These are phyloP conservation scores for Maudiozyma turicensis DNA, from an alignment of 805 yeast species.

Conservation along the genomic window DNA sequence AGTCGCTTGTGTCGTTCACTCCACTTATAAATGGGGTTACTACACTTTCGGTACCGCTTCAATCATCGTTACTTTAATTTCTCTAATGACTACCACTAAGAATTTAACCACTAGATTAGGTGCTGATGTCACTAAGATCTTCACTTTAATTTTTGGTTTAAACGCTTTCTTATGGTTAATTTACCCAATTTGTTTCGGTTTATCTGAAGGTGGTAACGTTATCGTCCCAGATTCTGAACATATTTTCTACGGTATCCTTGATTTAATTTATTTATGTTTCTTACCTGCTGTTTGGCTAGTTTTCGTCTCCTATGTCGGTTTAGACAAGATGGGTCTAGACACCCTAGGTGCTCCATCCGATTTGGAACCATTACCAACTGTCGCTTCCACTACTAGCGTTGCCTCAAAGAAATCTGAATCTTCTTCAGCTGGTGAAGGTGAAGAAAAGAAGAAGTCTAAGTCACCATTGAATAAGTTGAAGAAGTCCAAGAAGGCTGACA, in stretches of 20 bases:
- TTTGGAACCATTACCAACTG: neutral
- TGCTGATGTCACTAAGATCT: conserved; percentile 17
- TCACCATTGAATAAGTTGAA: neutral
- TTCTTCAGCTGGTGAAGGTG: neutral
- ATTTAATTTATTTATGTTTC: conserved; percentile 35
- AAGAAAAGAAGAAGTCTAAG: neutral
- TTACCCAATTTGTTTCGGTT: conserved; percentile 21
- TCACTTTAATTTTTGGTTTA: conserved; percentile 13
- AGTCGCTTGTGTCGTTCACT: conserved; percentile 35
- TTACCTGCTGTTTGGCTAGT: conserved; percentile 19
- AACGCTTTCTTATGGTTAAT: conserved; percentile 35
- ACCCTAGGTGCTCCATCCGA: conserved; percentile 1
- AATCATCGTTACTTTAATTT: conserved; percentile 12
- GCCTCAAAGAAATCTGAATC: neutral
- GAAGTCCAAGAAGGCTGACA: neutral
- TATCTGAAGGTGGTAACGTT: conserved; percentile 52
- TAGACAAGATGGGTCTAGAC: conserved; percentile 16
- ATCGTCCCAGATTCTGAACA: conserved; percentile 51
- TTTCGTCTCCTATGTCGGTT: conserved; percentile 16
- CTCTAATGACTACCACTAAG: conserved; percentile 21
- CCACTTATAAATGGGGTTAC: conserved; percentile 45
- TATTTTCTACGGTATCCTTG: conserved; percentile 51
- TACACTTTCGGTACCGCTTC: conserved; percentile 32
- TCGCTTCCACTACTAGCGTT: neutral
- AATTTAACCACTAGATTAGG: conserved; percentile 15